phyloP scores from a whole-genome alignment of 257 asterid species.

The Petrea volubilis region DNA sequence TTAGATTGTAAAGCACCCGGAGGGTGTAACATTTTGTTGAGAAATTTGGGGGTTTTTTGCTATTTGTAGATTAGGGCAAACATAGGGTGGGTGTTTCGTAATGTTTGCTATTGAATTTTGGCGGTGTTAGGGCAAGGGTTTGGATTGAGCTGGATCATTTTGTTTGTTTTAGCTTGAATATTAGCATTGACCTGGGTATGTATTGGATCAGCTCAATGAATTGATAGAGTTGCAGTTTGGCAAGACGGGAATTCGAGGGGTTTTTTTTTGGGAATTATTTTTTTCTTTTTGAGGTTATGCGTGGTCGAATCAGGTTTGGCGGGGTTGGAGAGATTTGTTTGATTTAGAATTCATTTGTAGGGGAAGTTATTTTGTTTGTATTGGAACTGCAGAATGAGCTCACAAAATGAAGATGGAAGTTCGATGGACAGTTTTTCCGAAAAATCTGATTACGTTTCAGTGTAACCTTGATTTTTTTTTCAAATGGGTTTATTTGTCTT shows the following conservation, averaged over 20 bases:
- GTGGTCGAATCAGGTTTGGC: slow-evolving; percentile 22
- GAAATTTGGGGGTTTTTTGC: slow-evolving; percentile 32
- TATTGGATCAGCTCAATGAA: slow-evolving; percentile 29
- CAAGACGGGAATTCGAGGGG: slow-evolving; percentile 3
- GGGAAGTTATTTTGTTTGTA: slow-evolving; percentile 12
- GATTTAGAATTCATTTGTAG: slow-evolving; percentile 31
- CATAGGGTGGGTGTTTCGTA: slow-evolving; percentile 10
- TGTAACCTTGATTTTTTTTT: slow-evolving; percentile 46
- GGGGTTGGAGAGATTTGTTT: slow-evolving; percentile 26
- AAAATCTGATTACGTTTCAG: slow-evolving; percentile 25
- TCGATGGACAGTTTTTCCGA: slow-evolving; percentile 35
- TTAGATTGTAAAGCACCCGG: slow-evolving; percentile 33
- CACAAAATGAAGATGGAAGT: slow-evolving; percentile 52
- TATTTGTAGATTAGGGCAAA: slow-evolving; percentile 36
- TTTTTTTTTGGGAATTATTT: slow-evolving; percentile 10
- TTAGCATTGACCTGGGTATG: slow-evolving; percentile 33
- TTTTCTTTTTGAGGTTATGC: neutral
- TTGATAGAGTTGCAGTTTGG: slow-evolving; percentile 12
- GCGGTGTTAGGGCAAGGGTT: slow-evolving; percentile 30
- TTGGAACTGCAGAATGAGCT: slow-evolving; percentile 60
- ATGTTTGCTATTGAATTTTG: slow-evolving; percentile 19
- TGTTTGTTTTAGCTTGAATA: slow-evolving; percentile 30
- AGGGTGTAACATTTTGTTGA: slow-evolving; percentile 24
- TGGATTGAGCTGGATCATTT: slow-evolving; percentile 42
- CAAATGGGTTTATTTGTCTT: slow-evolving; percentile 18